Base-by-base conservation (phyloP, 2,329 filamentous ascomycete genomes). In the Allantophomopsis cytisporea region DNA sequence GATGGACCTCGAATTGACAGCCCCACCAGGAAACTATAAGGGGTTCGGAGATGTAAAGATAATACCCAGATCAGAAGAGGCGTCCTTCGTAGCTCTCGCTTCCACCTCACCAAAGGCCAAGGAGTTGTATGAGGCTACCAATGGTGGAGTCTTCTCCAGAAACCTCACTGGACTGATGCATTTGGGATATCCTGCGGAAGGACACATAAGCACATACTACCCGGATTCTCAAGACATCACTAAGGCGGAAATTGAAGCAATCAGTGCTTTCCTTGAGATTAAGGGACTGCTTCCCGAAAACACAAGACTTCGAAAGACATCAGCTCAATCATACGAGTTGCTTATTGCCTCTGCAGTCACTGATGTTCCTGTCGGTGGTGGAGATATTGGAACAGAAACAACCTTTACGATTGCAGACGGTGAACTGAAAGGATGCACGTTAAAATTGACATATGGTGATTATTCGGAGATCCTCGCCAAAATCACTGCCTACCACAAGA, bases 21-120 rank as follows among this genome's bases (percentile, higher is more conserved):
- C 23, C 23, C 23, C 23, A 10, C 23, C 11, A 28, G 23, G 23
- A 8, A 28, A 28, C 23, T 28, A 28, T 64, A 89, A 89, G 64
- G 82, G 81, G 49, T 89, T 88, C 52, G 85, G 85, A 34, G 83
- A 91, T 59, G 74, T 80, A 51, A 91, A 91, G 56, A 88, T 91
- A 54, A 71, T 91, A 41, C 84, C 84, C 2, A 70, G 83, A 49
- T 75, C 82, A 52, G 65, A 69, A 6, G 70, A 77, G 48, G 70
- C 73, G 42, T 71, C 68, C 5, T 70, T 88, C 43, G 69, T 73
- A 38, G 71, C 78, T 43, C 65, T 89, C 28, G 78, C 80, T 35
- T 68, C 71, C 13, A 69, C 69, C 13, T 62, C 60, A 0, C 61
- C 73, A 2, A 73, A 80, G 39, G 74, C 80, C 6, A 65, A 72